Percentiles rank a stretch among this genome's conserved stretches.
Evolutionary conservation across 805 yeast genomes (phyloP).

Genomic region (Zygosaccharomyces siamensis): DNA sequence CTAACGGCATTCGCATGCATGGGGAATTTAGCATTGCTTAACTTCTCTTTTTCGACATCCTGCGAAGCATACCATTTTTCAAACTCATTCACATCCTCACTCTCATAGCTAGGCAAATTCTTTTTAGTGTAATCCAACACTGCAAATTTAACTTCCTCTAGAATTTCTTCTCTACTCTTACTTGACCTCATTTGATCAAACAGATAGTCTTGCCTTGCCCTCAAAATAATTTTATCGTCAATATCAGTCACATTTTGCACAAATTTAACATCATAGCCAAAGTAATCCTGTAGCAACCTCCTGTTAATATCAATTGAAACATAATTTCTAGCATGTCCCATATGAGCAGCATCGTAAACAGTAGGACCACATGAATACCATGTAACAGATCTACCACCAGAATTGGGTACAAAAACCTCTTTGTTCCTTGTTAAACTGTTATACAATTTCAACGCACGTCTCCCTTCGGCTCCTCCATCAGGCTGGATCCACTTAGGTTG

Average conservation of each 20-base stretch:
- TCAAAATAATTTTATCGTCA: constrained; percentile 91
- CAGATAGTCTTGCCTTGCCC: constrained; percentile 85
- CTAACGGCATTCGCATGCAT: constrained; percentile 76
- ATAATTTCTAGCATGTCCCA: constrained; percentile 98
- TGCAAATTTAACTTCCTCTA: constrained; percentile 40
- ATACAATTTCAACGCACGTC: constrained; percentile 57
- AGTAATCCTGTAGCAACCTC: constrained; percentile 81
- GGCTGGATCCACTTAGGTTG: constrained; percentile 56
- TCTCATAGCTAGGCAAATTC: constrained; percentile 46
- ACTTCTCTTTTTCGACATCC: constrained; percentile 48
- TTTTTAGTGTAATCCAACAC: constrained; percentile 46
- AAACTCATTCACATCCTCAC: constrained; percentile 37
- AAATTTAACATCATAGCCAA: constrained; percentile 81
- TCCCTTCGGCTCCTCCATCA: constrained; percentile 16
- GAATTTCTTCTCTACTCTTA: constrained; percentile 31
- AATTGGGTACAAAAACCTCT: constrained; percentile 68
- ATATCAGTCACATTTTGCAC: constrained; percentile 98
- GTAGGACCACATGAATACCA: constrained; percentile 99
- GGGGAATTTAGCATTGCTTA: constrained; percentile 72
- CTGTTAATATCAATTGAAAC: constrained; percentile 92
- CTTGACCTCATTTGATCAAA: constrained; percentile 54
- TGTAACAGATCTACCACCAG: constrained; percentile 55
- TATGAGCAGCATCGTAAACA: constrained; percentile 90
- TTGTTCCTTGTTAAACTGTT: constrained; percentile 82
- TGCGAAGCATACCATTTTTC: constrained; percentile 47